A percentile compares a stretch with the other conserved stretches of the same genome.
phyloP scores from a whole-genome alignment of 73 alveolate species.

The Paramecium biaurelia region DNA sequence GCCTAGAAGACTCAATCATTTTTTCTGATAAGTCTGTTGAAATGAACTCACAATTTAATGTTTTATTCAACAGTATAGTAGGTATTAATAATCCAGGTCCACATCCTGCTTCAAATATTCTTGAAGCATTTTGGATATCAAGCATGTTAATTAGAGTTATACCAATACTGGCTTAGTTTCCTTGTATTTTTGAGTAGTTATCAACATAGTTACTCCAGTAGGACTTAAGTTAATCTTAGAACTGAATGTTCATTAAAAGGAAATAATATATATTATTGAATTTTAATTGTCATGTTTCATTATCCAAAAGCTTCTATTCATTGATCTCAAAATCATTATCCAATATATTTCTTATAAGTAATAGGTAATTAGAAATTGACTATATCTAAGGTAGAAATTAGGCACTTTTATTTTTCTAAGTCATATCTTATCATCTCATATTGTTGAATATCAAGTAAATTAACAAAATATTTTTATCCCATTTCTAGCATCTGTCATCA shows the following conservation, averaged over 20 bases:
- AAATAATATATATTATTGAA: background rate
- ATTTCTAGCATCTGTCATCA: conserved; percentile 1
- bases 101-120: conserved; percentile 40
- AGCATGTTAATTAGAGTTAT: background rate
- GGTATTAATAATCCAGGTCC: conserved; percentile 35
- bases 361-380: background rate
- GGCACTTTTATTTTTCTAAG: background rate
- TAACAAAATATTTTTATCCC: background rate
- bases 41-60: background rate
- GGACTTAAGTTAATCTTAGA: background rate
- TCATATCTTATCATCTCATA: too few species aligned
- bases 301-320: background rate
- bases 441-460: conserved; percentile 12
- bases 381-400: background rate
- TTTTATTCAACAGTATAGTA: background rate
- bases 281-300: too few species aligned
- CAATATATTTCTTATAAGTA: conserved; percentile 7
- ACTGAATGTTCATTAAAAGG: background rate
- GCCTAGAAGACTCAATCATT: background rate
- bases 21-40: background rate
- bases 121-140: background rate
- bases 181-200: background rate
- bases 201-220: conserved; percentile 36
- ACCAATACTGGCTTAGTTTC: background rate
- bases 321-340: background rate